Conservation (phyloP, 805 yeast species). For the Wickerhamiella alocasiicola region DNA sequence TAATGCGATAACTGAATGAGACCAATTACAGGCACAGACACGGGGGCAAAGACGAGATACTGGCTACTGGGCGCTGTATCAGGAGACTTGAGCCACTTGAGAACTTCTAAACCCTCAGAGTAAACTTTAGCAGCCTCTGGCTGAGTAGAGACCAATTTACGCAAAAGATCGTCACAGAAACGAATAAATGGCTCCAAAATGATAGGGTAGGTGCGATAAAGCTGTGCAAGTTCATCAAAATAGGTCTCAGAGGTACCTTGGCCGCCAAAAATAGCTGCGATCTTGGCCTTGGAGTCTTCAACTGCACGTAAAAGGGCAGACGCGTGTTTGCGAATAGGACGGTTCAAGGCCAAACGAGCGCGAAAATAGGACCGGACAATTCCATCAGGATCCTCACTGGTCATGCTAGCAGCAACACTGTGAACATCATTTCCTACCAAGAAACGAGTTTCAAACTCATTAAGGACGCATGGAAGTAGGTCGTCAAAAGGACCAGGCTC, state of each 20-base stretch:
- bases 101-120: constrained; percentile 84
- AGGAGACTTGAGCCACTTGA: constrained; percentile 76
- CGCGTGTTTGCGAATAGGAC: constrained; percentile 38
- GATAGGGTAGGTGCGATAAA: constrained; percentile 65
- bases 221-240: constrained; percentile 87
- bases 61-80: constrained; percentile 82
- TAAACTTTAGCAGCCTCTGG: constrained; percentile 74
- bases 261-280: constrained; percentile 91
- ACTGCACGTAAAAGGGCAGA: constrained; percentile 56
- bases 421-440: constrained; percentile 73
- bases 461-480: constrained; percentile 54
- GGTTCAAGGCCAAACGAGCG: constrained; percentile 40
- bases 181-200: constrained; percentile 59
- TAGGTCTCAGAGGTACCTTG: constrained; percentile 98
- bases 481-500: constrained; percentile 48
- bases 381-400: constrained; percentile 53
- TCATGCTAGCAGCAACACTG: constrained; percentile 63
- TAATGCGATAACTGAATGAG: constrained; percentile 90
- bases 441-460: constrained; percentile 77
- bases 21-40: constrained; percentile 94
- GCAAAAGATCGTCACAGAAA: constrained; percentile 56
- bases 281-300: constrained; percentile 42
- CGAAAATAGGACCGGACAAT: constrained; percentile 69
- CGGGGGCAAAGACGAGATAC: constrained; percentile 80
- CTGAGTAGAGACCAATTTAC: constrained; percentile 53